A percentile compares a stretch with the other conserved stretches of the same genome.
These are phyloP conservation scores for Gossypium trilobum DNA, from an alignment of 441 rosid species.

Conservation along the genomic window DNA sequence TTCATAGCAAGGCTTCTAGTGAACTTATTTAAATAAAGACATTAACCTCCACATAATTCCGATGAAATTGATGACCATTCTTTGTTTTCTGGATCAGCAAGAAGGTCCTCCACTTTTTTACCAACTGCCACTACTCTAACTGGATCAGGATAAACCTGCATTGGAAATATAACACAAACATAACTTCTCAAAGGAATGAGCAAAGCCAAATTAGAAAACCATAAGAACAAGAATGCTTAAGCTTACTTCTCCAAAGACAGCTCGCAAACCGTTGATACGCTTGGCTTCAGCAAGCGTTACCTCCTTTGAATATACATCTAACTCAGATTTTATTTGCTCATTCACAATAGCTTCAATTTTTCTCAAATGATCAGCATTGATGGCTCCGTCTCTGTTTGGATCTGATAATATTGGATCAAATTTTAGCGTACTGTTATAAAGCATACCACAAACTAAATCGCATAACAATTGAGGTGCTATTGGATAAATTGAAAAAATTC, in stretches of 20 bases:
- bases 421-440: conserved; percentile 7
- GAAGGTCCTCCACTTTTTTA: conserved; percentile 61
- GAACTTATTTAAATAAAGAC: neutral
- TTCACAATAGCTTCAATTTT: conserved; percentile 80
- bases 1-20: conserved; percentile 8
- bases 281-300: conserved; percentile 67
- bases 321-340: conserved; percentile 72
- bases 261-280: conserved; percentile 71
- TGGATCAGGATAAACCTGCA: conserved; percentile 90
- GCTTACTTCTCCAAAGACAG: conserved; percentile 96
- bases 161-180: conserved; percentile 13
- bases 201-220: conserved; percentile 10
- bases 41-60: conserved; percentile 89
- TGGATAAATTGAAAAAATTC: neutral
- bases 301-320: conserved; percentile 78
- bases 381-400: conserved; percentile 56
- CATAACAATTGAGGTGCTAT: neutral
- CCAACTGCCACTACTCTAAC: conserved; percentile 96
- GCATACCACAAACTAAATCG: neutral
- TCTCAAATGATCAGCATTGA: conserved; percentile 65
- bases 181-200: neutral
- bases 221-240: neutral
- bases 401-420: conserved; percentile 16
- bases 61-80: conserved; percentile 68
- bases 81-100: conserved; percentile 71